Evolutionary conservation across 768 basidiomycete species (phyloP).

Genomic region (Suillus brevipes): DNA sequence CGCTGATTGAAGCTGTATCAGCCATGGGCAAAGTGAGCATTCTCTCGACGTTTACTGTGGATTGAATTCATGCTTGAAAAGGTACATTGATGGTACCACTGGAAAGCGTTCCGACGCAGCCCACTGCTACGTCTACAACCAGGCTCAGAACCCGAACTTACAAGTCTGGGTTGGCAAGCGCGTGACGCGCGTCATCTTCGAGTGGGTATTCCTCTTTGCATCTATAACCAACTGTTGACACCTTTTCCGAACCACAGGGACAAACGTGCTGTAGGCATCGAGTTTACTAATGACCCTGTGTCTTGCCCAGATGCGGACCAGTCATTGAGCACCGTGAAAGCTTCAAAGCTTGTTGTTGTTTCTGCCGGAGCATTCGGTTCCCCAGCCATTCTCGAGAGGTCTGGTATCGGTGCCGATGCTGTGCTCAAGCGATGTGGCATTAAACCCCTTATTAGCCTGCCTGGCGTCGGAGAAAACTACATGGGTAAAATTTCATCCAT

Average conservation of each 20-base stretch:
- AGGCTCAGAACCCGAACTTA: slow-evolving; percentile 44
- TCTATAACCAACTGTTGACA: not conserved
- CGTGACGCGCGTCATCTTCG: slow-evolving; percentile 50
- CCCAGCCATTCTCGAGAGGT: slow-evolving; percentile 56
- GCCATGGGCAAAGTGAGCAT: slow-evolving; percentile 56
- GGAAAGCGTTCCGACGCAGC: slow-evolving; percentile 60
- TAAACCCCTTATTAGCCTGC: slow-evolving; percentile 56
- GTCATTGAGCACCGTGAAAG: slow-evolving; percentile 31
- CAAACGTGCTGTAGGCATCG: slow-evolving; percentile 46
- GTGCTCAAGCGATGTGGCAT: slow-evolving; percentile 52
- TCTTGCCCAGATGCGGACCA: slow-evolving; percentile 21
- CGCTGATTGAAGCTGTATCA: slow-evolving; percentile 19
- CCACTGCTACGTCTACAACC: slow-evolving; percentile 52
- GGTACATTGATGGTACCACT: slow-evolving; percentile 52
- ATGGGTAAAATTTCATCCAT: slow-evolving; percentile 37
- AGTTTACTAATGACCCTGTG: slow-evolving; percentile 42
- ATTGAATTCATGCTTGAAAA: slow-evolving; percentile 20
- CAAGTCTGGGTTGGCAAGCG: slow-evolving; percentile 39
- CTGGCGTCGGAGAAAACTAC: slow-evolving; percentile 74
- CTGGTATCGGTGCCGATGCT: slow-evolving; percentile 61
- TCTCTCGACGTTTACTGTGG: not conserved
- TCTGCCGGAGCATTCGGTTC: slow-evolving; percentile 58
- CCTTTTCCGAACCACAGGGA: slow-evolving; percentile 15
- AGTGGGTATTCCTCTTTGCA: slow-evolving; percentile 32
- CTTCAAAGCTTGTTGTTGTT: slow-evolving; percentile 48